phyloP scores from a whole-genome alignment of 2,329 filamentous ascomycete genomes.

The Aspergillus sp. region DNA sequence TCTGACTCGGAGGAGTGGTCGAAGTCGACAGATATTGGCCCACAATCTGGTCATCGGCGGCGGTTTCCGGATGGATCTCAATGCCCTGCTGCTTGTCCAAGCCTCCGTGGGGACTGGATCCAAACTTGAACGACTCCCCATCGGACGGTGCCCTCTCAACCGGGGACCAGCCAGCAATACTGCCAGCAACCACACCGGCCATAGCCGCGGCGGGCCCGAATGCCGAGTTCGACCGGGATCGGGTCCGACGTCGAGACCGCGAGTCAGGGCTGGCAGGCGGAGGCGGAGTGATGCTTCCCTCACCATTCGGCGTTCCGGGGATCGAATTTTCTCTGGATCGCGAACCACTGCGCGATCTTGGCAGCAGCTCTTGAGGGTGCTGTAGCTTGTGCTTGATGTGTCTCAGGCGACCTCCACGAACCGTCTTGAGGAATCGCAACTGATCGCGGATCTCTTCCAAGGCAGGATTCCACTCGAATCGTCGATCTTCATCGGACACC shows the following conservation, averaged over 20 bases:
- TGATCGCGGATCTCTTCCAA: slow-evolving; percentile 64
- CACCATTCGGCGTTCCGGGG: slow-evolving; percentile 58
- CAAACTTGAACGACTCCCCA: slow-evolving; percentile 40
- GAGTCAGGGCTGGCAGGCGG: slow-evolving; percentile 57
- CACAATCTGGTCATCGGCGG: slow-evolving; percentile 46
- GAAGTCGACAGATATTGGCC: slow-evolving; percentile 34
- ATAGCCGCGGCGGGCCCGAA: slow-evolving; percentile 63
- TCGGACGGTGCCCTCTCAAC: slow-evolving; percentile 50
- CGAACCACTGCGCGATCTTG: slow-evolving; percentile 44
- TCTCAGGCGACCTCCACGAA: slow-evolving; percentile 63
- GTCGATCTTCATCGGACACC: slow-evolving; percentile 47
- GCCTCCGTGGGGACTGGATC: slow-evolving; percentile 37
- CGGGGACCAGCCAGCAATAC: slow-evolving; percentile 63
- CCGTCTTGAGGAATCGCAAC: slow-evolving; percentile 61
- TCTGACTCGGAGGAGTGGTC: slow-evolving; percentile 47
- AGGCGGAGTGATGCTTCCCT: slow-evolving; percentile 37
- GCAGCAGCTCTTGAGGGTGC: slow-evolving; percentile 52
- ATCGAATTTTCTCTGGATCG: slow-evolving; percentile 45
- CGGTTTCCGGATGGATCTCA: slow-evolving; percentile 49
- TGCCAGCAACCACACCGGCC: slow-evolving; percentile 66
- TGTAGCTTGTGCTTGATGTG: slow-evolving; percentile 61
- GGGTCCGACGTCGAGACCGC: slow-evolving; percentile 47
- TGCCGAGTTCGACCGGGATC: slow-evolving; percentile 59
- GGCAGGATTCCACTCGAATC: slow-evolving; percentile 59
- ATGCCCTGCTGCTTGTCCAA: slow-evolving; percentile 44